These are phyloP conservation scores for Ceratocystis ficicola DNA, from an alignment of 2,329 filamentous ascomycete species.

Conservation along the genomic window DNA sequence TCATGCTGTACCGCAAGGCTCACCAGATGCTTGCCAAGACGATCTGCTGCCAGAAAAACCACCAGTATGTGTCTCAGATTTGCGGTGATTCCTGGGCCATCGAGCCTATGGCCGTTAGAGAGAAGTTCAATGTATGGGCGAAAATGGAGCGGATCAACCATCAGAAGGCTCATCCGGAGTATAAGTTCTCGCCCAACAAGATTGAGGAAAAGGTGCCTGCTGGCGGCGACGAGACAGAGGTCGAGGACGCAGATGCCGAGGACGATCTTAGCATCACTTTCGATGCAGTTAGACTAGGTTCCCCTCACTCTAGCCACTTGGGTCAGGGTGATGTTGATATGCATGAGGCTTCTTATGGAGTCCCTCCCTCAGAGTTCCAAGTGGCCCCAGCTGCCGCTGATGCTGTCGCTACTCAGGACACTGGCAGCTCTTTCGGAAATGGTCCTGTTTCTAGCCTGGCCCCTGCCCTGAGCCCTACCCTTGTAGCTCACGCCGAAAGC, in stretches of 20 bases:
- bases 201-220: conserved; percentile 29
- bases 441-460: too few species aligned
- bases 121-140: conserved; percentile 67
- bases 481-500: too few species aligned
- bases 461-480: too few species aligned
- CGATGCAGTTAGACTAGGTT: too few species aligned
- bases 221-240: conserved; percentile 30
- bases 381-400: too few species aligned
- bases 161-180: conserved; percentile 70
- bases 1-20: conserved; percentile 92
- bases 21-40: conserved; percentile 78
- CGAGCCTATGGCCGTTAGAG: conserved; percentile 60
- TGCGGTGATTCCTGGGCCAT: conserved; percentile 76
- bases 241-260: conserved; percentile 5
- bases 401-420: too few species aligned
- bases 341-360: too few species aligned
- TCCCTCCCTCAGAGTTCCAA: too few species aligned
- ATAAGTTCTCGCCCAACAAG: conserved; percentile 70
- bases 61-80: conserved; percentile 82
- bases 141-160: conserved; percentile 75
- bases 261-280: too few species aligned
- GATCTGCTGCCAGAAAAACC: conserved; percentile 75
- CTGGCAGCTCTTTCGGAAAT: too few species aligned
- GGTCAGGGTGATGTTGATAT: too few species aligned
- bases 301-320: too few species aligned